Conservation (phyloP, 257 asterid species). For the Solanum ossicruentum region DNA sequence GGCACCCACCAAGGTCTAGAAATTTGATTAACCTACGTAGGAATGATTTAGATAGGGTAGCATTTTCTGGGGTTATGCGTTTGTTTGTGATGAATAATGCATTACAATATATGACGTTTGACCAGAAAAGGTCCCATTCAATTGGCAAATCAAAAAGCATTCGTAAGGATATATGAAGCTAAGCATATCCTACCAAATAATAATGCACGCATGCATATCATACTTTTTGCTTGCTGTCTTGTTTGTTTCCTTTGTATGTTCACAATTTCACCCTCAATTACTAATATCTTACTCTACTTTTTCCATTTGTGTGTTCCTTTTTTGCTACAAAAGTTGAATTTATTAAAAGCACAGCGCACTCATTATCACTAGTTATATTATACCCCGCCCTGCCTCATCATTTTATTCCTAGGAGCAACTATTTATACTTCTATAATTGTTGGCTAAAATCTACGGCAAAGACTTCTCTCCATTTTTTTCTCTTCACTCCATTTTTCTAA, state of each 20-base stretch:
- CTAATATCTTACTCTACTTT: background rate
- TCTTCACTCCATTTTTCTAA: too few species aligned
- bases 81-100: background rate
- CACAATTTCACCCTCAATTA: background rate
- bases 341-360: background rate
- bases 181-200: background rate
- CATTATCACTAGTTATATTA: background rate
- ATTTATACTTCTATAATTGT: background rate
- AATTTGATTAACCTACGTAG: background rate
- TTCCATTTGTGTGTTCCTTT: background rate
- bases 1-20: background rate
- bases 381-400: background rate
- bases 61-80: background rate
- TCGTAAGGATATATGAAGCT: background rate
- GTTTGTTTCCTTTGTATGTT: background rate
- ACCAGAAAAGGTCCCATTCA: background rate
- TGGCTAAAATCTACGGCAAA: background rate
- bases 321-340: background rate
- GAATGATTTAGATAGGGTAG: background rate
- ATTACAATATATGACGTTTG: background rate
- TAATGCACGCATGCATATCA: conserved; percentile 6
- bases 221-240: background rate
- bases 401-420: background rate
- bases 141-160: background rate
- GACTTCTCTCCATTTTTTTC: too few species aligned